Evolutionary conservation across 2,329 filamentous ascomycete species (phyloP), one percentile per base, ranked within the genome.

Genomic region (Paecilomyces niveus): DNA sequence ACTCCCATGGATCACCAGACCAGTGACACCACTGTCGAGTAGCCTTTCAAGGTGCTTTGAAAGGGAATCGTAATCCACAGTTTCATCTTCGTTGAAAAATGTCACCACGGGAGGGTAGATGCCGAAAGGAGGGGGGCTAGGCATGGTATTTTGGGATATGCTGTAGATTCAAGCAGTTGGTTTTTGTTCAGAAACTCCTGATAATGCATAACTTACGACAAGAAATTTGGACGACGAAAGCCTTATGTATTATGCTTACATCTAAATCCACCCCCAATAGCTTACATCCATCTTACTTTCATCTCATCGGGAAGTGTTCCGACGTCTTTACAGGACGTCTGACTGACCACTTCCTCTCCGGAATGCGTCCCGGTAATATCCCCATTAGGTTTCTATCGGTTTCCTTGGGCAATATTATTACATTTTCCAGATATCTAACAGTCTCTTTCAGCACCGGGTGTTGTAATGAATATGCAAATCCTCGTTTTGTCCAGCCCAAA

Each of bases 1-100:
- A 45, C 77, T 79, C 33, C 78, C 78, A 54, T 80, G 74, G 32
- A 78, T 70, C 3, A 80, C 75, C n/a, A 81, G 68, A 2, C 79
- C 78, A 1, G 69, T 68, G 1, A 80, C 73, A 18, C 76, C 76
- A 1, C 74, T 74, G 57, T 68, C 64, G 29, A 76, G 71, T n/a
- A 80, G 74, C 59, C 80, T 74, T 18, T 70, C 60, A 61, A 72
- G 78, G 69, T 80, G 79, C 62, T 72, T 72, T 18, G 68, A 59
- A 58, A 79, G 77, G 7, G 74, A 64, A 7, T 69, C 68, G 31
- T 74, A 65, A 62, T 78, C 72, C 13, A 79, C 65, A 24, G 68
- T 68, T 65, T 80, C 78, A 11, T 66, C 67, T 9, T 74, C 72
- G 61, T 78, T 69, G 68, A 81, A 79, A 65, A 79, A 78, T 10